Conservation (phyloP, 148 eudicot genomes). For the Diospyros lotus region DNA sequence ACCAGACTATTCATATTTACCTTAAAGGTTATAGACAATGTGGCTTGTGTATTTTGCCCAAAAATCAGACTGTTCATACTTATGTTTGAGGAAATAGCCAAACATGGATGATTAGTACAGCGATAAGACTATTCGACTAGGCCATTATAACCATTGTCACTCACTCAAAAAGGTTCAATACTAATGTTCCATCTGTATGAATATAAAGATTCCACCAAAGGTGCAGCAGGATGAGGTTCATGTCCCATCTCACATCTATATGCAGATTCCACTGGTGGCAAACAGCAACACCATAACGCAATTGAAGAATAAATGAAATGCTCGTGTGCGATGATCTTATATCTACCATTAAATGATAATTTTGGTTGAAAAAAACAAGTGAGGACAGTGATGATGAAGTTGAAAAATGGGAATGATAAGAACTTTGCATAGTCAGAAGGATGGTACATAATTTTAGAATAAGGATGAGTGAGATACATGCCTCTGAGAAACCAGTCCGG, state of each 20-base stretch:
- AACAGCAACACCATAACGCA: neutral
- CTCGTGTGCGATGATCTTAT: neutral
- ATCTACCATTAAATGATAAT: neutral
- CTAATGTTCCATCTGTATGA: neutral
- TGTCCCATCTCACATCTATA: too few species aligned
- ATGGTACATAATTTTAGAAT: neutral
- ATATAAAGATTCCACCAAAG: neutral
- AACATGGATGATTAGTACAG: neutral
- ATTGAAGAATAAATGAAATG: neutral
- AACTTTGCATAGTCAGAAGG: too few species aligned
- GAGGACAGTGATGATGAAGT: too few species aligned
- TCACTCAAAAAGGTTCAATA: neutral
- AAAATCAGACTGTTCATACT: too few species aligned
- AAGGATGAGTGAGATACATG: neutral
- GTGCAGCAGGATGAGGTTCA: too few species aligned
- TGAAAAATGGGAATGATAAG: neutral
- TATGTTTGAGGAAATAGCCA: too few species aligned
- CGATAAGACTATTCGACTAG: neutral
- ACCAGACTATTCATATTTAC: neutral
- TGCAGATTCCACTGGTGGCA: neutral
- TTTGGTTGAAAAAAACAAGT: neutral
- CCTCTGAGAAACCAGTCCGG: conserved; percentile 64
- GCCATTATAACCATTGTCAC: neutral
- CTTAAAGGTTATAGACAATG: neutral
- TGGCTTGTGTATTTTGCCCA: too few species aligned